Evolutionary conservation across 768 basidiomycete species (phyloP), one percentile per base, ranked within the genome.

Genomic region (Boletus edulis): DNA sequence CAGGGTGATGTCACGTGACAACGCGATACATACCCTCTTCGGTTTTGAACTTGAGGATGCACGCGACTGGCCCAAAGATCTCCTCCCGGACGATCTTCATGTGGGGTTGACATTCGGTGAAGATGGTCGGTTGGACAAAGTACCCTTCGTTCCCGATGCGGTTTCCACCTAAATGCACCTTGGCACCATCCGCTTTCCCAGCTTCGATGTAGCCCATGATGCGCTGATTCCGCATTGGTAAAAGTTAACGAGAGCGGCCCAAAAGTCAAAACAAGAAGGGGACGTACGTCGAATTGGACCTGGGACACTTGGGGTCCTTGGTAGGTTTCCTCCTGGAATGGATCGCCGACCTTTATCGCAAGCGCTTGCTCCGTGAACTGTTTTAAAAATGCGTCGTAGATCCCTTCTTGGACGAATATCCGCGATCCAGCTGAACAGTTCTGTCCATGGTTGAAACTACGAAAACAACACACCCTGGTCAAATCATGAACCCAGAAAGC

Each of bases 31-130:
- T 15, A 42, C 53, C 55, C 9, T 56, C 44, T 31, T 56, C 55
- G 11, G 52, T 55, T 32, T 42, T 37, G 39, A 56, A 56, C 45
- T 41, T 56, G 39, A 56, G 38, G 37, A 56, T 17, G 42, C 54
- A 56, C 6, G 54, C 56, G 32, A 57, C 56, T 3, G 56, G 56
- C 27, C 56, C 56, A 39, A 57, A 57, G 22, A 56, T 57, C 12
- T 57, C 56, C 14, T 57, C 56, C 24, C 8, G 55, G 17, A 57
- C 56, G 32, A 57, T 57, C 43, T 57, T 57, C 56, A 57, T 57
- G 6, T 57, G 29, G 3, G 56, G 54, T 35, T 31, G 42, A 35
- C 47, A 45, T 5, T 50, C 43, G 18, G 56, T 50, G 43, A 57
- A 57, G 38, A 57, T 57, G 31, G 56, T 57, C 24, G 56, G 56